Percentiles rank a stretch among this genome's conserved stretches.
Evolutionary conservation across 2,329 filamentous ascomycete species (phyloP).

Genomic region (Penicillium sp.): DNA sequence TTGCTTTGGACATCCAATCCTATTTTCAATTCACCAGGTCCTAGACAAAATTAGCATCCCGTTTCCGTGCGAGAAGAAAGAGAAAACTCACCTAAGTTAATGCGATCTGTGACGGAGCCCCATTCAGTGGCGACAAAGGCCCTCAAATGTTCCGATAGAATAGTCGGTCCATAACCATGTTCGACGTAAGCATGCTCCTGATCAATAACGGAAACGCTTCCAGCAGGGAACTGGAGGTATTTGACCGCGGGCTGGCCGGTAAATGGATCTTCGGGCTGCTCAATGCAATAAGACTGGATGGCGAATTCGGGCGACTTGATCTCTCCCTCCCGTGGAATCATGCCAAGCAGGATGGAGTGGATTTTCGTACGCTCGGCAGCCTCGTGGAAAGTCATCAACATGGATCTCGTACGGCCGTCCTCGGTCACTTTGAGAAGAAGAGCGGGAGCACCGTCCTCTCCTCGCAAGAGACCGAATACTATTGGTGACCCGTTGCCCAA

Average conservation of each 20-base stretch:
- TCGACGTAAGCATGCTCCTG: slow-evolving; percentile 58
- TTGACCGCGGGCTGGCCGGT: slow-evolving; percentile 30
- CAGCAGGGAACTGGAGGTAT: slow-evolving; percentile 40
- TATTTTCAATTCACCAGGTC: slow-evolving; percentile 69
- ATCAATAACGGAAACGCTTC: slow-evolving; percentile 63
- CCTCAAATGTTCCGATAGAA: slow-evolving; percentile 74
- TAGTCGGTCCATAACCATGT: slow-evolving; percentile 62
- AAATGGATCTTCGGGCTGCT: slow-evolving; percentile 44
- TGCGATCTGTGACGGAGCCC: slow-evolving; percentile 76
- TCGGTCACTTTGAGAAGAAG: slow-evolving; percentile 71
- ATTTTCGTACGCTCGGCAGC: slow-evolving; percentile 68
- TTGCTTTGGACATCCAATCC: slow-evolving; percentile 63
- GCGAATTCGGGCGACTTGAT: slow-evolving; percentile 68
- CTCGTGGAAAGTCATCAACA: slow-evolving; percentile 76
- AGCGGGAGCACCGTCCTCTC: slow-evolving; percentile 68
- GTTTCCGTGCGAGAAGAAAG: background rate
- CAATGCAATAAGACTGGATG: slow-evolving; percentile 65
- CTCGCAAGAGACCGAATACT: slow-evolving; percentile 73
- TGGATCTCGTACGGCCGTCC: slow-evolving; percentile 64
- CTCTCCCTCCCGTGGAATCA: slow-evolving; percentile 67
- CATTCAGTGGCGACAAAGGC: slow-evolving; percentile 73
- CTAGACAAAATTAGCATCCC: slow-evolving; percentile 32
- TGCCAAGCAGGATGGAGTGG: slow-evolving; percentile 71
- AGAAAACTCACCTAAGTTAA: slow-evolving; percentile 64
- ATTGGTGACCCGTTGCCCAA: slow-evolving; percentile 67